These are phyloP conservation scores for Tilletia horrida DNA, from an alignment of 1,284 basidiomycete genomes.

Conservation along the genomic window DNA sequence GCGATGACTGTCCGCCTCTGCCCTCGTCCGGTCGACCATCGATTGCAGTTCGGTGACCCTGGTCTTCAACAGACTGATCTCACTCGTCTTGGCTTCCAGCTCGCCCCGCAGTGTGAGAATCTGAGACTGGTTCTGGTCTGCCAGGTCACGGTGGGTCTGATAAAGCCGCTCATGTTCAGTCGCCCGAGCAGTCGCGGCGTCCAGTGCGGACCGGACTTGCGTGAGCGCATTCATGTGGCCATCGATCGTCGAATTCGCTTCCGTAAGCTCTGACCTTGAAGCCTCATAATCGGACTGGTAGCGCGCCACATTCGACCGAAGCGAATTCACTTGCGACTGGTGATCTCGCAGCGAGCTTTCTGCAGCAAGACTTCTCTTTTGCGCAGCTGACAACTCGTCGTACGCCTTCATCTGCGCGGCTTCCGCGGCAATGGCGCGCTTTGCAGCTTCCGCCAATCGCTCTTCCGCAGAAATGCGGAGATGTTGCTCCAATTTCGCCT, in stretches of 20 bases:
- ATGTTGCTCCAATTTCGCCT: constrained; percentile 63
- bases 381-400: constrained; percentile 71
- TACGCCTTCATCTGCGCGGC: constrained; percentile 70
- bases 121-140: constrained; percentile 59
- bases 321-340: constrained; percentile 69
- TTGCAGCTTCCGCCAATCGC: constrained; percentile 72
- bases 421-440: constrained; percentile 78
- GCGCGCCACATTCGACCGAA: constrained; percentile 73
- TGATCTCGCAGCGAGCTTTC: constrained; percentile 76
- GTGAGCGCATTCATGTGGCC: constrained; percentile 82
- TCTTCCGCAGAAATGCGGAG: constrained; percentile 73
- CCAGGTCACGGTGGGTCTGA: constrained; percentile 45
- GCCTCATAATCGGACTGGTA: constrained; percentile 74
- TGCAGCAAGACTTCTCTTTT: constrained; percentile 64
- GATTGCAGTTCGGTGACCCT: constrained; percentile 70
- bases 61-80: constrained; percentile 25
- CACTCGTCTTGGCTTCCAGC: constrained; percentile 62
- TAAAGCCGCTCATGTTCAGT: constrained; percentile 77
- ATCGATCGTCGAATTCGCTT: constrained; percentile 63
- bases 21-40: constrained; percentile 64
- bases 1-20: constrained; percentile 49
- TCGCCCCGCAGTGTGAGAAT: constrained; percentile 73
- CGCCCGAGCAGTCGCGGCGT: constrained; percentile 71
- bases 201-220: constrained; percentile 74
- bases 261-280: constrained; percentile 67